These are phyloP conservation scores for Dendrostoma leiphaemia DNA, from an alignment of 2,329 filamentous ascomycete species.

Conservation along the genomic window DNA sequence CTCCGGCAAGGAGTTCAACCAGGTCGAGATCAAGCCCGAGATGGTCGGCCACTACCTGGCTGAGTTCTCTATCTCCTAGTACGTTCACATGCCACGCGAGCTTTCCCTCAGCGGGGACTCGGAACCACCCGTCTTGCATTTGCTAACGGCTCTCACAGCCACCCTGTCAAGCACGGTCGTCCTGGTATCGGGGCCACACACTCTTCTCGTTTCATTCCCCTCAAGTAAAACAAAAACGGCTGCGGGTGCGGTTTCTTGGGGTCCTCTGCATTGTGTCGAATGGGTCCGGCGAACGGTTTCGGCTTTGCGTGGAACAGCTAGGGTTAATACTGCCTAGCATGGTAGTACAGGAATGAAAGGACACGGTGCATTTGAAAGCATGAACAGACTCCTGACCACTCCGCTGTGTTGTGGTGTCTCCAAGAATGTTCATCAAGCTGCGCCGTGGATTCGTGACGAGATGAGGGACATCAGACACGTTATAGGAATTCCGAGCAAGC, in stretches of 20 bases:
- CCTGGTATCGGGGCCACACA: conserved; percentile 99
- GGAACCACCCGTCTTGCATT: background rate
- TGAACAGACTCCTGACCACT: conserved; percentile 11
- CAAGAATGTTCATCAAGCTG: background rate
- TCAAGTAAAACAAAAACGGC: conserved; percentile 92
- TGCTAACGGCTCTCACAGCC: conserved; percentile 65
- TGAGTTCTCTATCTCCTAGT: conserved; percentile 99
- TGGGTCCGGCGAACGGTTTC: conserved; percentile 54
- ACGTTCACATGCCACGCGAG: conserved; percentile 44
- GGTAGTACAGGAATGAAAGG: conserved; percentile 42
- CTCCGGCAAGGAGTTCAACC: conserved; percentile 99
- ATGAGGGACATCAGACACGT: background rate
- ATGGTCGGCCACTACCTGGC: conserved; percentile 99
- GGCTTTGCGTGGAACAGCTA: conserved; percentile 50
- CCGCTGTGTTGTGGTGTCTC: conserved; percentile 14
- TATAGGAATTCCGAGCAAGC: background rate
- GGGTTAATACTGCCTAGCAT: conserved; percentile 40
- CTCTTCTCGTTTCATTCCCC: conserved; percentile 99
- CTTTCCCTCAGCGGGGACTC: background rate
- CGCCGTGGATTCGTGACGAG: background rate
- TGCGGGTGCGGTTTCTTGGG: conserved; percentile 34
- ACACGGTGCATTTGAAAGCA: conserved; percentile 22
- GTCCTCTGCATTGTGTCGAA: background rate
- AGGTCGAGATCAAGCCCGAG: conserved; percentile 99
- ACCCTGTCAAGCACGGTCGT: conserved; percentile 99